phyloP scores from a whole-genome alignment of 2,329 filamentous ascomycete genomes.

The Aspergillus neotritici region DNA sequence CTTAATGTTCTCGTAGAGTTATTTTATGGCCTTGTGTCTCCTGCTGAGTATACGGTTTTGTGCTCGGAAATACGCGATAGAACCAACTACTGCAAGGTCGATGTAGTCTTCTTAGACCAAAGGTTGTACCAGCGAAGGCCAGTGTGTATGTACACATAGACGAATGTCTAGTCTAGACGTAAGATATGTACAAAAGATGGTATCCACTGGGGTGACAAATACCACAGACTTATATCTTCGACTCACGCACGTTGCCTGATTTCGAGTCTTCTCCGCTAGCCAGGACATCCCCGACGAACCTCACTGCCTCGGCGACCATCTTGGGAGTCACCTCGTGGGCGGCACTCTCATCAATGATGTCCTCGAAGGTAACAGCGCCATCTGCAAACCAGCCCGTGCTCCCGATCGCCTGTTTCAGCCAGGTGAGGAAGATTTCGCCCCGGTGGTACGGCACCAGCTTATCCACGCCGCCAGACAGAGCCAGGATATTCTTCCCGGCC shows the following conservation, averaged over 20 bases:
- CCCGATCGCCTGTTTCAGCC: constrained; percentile 46
- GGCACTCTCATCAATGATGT: constrained; percentile 52
- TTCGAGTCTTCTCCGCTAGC: constrained; percentile 17
- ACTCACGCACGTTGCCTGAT: constrained; percentile 30
- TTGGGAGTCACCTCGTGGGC: constrained; percentile 54
- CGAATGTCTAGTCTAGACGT: too few relatives aligned
- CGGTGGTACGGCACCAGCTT: constrained; percentile 57
- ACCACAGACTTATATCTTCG: constrained; percentile 28
- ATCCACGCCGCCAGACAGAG: constrained; percentile 51
- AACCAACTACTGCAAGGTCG: too few relatives aligned
- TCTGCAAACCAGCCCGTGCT: constrained; percentile 46
- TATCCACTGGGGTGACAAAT: neutral
- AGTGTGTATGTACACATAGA: too few relatives aligned
- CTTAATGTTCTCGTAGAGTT: too few relatives aligned
- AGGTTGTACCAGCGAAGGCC: too few relatives aligned
- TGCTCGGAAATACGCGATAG: too few relatives aligned
- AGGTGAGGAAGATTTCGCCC: constrained; percentile 51
- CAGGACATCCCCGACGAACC: constrained; percentile 47
- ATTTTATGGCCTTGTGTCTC: too few relatives aligned
- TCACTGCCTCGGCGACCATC: constrained; percentile 53
- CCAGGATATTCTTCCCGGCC: constrained; percentile 51
- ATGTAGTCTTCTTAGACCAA: too few relatives aligned
- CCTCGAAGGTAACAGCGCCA: constrained; percentile 49
- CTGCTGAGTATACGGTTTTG: too few relatives aligned
- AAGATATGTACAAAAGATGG: neutral